These are phyloP conservation scores for Inga leiocalycina DNA, from an alignment of 306 rosid species.

Conservation along the genomic window DNA sequence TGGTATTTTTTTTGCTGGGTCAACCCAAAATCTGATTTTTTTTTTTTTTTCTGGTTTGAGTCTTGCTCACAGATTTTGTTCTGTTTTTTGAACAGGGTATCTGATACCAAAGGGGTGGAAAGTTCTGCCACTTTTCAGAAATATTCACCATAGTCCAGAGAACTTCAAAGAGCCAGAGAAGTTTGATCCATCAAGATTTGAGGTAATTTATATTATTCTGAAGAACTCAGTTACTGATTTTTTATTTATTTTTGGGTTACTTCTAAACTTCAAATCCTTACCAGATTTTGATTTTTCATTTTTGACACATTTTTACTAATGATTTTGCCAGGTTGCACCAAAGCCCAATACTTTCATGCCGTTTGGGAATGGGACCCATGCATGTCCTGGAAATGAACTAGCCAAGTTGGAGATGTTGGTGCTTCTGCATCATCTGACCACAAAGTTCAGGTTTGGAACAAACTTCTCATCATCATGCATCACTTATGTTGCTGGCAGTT, in stretches of 20 bases:
- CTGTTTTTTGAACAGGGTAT: conserved; percentile 50
- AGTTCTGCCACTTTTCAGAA: conserved; percentile 90
- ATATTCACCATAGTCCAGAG: conserved; percentile 88
- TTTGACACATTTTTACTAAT: conserved; percentile 2
- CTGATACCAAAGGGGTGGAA: conserved; percentile 99
- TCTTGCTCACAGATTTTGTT: conserved; percentile 30
- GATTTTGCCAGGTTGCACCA: conserved; percentile 66
- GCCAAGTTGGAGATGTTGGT: conserved; percentile 93
- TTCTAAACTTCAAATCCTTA: background rate
- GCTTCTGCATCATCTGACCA: conserved; percentile 88
- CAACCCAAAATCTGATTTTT: background rate
- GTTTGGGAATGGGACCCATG: conserved; percentile 95
- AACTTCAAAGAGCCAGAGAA: conserved; percentile 78
- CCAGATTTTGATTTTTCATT: conserved; percentile 30
- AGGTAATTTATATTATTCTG: conserved; percentile 53
- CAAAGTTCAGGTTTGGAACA: conserved; percentile 78
- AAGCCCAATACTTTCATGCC: conserved; percentile 94
- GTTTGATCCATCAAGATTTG: conserved; percentile 94
- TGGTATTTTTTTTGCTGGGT: background rate
- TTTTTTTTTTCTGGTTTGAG: background rate
- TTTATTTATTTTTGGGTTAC: background rate
- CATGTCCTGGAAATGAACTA: conserved; percentile 93
- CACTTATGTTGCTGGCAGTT: background rate
- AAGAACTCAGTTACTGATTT: background rate
- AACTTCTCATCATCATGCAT: background rate